Evolutionary conservation across 2,329 filamentous ascomycete genomes (phyloP).

Genomic region (Gaeumannomyces sp.): DNA sequence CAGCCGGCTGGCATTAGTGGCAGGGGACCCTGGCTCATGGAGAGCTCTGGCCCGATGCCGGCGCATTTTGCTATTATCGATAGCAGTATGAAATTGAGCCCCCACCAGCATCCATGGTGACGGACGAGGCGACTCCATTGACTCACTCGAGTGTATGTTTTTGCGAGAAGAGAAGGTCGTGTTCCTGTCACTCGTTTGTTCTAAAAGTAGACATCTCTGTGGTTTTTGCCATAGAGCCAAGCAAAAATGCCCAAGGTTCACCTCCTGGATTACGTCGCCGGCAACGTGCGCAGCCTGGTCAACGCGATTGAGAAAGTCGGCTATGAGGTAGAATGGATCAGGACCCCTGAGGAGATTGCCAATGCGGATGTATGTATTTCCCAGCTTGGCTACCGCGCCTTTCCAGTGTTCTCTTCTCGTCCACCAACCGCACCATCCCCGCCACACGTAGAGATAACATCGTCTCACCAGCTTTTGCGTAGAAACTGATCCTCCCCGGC

Average conservation of each 20-base stretch:
- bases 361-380: constrained; percentile 66
- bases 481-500: constrained; percentile 88
- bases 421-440: too few relatives aligned
- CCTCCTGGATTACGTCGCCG: constrained; percentile 83
- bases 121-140: background rate
- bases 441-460: too few relatives aligned
- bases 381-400: too few relatives aligned
- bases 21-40: background rate
- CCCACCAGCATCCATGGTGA: background rate
- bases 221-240: too few relatives aligned
- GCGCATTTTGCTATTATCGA: background rate
- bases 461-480: background rate
- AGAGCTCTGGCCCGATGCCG: background rate
- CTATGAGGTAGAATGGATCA: constrained; percentile 89
- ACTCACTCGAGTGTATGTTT: background rate
- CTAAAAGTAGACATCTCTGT: background rate
- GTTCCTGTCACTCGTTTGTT: background rate
- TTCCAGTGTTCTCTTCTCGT: too few relatives aligned
- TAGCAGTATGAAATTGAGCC: too few relatives aligned
- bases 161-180: background rate
- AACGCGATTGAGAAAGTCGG: constrained; percentile 97
- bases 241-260: constrained; percentile 56
- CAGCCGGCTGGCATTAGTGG: too few relatives aligned
- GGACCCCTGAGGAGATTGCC: constrained; percentile 73
- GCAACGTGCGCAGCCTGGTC: constrained; percentile 90